Base-by-base conservation (phyloP, 805 yeast genomes). In the Kodamaea laetipori region DNA sequence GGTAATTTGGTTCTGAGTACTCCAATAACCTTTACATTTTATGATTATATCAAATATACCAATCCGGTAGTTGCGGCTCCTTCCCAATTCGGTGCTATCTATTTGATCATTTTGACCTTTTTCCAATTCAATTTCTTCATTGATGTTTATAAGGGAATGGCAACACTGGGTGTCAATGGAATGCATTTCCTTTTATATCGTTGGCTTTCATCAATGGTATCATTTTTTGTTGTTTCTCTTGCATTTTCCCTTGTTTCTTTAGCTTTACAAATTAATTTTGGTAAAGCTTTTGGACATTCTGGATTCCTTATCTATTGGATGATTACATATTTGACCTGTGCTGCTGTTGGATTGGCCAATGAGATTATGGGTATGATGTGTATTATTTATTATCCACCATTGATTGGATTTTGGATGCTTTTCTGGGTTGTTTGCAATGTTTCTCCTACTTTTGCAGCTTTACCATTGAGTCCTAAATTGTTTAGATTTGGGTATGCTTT, bases 221-320 rank as follows among this genome's bases (percentile, higher is more conserved):
- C 81, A 4, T 85, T 72, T 53, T 66, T 86, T 37, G 52, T 84
- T 16, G 55, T 84, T 18, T 77, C 89, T 16, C 63, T 86, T 28
- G 75, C 78, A 38, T 77, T 76, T 53, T 72, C 82, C 18, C 63
- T 79, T 25, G 79, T 86, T 4, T 74, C 86, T 28, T 76, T 84
- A 12, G 87, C 86, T 1, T 82, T 80, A 69, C 88, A 84, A 54
- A 73, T 84, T 23, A 76, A 79, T 52, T 76, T 82, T 57, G 72
- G 77, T 10, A 54, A 42, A 2, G 64, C 86, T 0, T 85, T 79
- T 66, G 90, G 88, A 1, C 69, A 63, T 23, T 78, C 81, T 6
- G 95, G 95, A 0, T 86, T 86, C 61, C 73, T 86, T 30, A 81
- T 86, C 1, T 77, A 76, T 49, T 87, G 95, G 95, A 74, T 83